Evolutionary conservation across 1,139 yeast genomes (phyloP).

Genomic region (Candida pseudocylindracea): DNA sequence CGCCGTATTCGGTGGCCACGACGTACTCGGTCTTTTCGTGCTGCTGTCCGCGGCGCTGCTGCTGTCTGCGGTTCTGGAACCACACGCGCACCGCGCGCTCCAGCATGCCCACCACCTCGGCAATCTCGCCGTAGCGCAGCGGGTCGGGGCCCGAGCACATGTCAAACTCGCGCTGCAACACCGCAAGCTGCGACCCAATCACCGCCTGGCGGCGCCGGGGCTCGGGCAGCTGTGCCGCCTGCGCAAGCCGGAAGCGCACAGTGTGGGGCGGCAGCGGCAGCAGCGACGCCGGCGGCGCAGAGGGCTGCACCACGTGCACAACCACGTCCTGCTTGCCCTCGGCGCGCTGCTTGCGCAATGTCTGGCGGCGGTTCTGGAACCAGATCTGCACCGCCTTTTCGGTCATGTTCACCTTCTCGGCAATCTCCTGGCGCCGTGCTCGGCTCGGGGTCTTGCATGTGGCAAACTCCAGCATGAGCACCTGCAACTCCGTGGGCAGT

Average conservation of each 20-base stretch:
- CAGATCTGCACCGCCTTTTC: slow-evolving; percentile 95
- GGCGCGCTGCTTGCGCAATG: slow-evolving; percentile 18
- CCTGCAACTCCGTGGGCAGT: slow-evolving; percentile 61
- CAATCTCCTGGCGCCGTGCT: slow-evolving; percentile 51
- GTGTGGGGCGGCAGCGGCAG: no score
- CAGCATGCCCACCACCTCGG: slow-evolving; percentile 63
- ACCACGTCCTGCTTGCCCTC: no score
- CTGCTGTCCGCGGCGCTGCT: slow-evolving; percentile 38
- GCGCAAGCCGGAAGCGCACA: no score
- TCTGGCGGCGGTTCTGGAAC: slow-evolving; percentile 93
- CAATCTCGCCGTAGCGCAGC: slow-evolving; percentile 12
- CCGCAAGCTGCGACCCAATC: no score
- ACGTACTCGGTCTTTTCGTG: slow-evolving; percentile 8
- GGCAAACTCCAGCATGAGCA: slow-evolving; percentile 60
- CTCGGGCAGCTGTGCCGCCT: no score
- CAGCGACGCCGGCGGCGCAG: no score
- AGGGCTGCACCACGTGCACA: no score
- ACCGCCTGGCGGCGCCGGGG: no score
- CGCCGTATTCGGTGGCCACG: no score
- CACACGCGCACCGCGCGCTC: slow-evolving; percentile 86
- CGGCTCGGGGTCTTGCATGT: slow-evolving; percentile 67
- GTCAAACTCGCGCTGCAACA: no score
- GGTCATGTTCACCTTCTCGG: slow-evolving; percentile 68
- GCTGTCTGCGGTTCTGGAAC: slow-evolving; percentile 88
- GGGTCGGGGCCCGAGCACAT: no score